Conservation (phyloP, 2,329 filamentous ascomycete genomes). For the Sarocladium oryzae region DNA sequence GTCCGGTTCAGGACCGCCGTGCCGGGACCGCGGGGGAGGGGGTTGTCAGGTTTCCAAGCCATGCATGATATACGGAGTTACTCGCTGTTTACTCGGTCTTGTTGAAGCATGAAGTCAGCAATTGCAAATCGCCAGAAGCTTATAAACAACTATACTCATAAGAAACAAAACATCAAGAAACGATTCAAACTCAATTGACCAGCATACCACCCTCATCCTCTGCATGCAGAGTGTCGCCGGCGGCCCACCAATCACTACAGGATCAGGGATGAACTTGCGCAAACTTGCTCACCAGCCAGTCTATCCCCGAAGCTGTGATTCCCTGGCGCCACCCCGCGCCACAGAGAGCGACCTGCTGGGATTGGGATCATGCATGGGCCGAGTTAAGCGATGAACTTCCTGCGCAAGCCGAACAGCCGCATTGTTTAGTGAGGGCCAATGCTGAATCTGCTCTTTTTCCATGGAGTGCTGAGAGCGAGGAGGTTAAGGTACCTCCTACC, state of each 20-base stretch:
- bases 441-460: too few species aligned
- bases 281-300: slow-evolving; percentile 6
- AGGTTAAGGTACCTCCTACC: too few species aligned
- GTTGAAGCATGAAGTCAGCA: too few species aligned
- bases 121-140: too few species aligned
- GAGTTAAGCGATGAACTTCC: neutral
- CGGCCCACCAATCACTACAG: neutral
- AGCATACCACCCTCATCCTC: too few species aligned
- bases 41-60: too few species aligned
- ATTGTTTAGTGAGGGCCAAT: too few species aligned
- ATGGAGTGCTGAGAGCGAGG: too few species aligned
- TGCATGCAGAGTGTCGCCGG: too few species aligned
- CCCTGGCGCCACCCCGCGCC: slow-evolving; percentile 6
- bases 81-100: too few species aligned
- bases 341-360: neutral
- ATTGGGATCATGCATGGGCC: neutral
- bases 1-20: neutral
- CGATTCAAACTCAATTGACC: neutral
- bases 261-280: slow-evolving; percentile 3
- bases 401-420: too few species aligned
- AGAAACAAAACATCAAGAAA: neutral
- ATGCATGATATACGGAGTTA: too few species aligned
- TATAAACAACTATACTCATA: neutral
- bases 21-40: neutral
- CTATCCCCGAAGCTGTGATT: neutral